Percentiles rank a stretch among this genome's conserved stretches.
Conservation (phyloP, 305 asterid species). For the Fraxinus platypoda region DNA sequence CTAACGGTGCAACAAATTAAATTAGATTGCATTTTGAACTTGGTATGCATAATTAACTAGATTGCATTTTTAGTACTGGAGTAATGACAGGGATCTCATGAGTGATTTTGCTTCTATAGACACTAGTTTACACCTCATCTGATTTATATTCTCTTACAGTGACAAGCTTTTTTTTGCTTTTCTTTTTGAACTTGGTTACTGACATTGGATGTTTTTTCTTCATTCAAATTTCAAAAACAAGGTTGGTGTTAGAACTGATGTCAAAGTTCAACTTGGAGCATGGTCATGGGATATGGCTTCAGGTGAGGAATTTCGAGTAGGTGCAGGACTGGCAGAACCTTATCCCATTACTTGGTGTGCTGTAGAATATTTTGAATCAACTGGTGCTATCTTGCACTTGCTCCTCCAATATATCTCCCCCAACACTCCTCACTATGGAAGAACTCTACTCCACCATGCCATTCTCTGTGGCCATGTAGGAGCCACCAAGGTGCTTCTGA, state of each 20-base stretch:
- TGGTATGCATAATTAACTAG: background rate
- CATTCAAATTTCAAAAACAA: slow-evolving; percentile 20
- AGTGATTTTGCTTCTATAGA: background rate
- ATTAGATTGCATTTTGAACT: background rate
- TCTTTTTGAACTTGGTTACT: slow-evolving; percentile 10
- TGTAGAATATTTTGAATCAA: slow-evolving; percentile 76
- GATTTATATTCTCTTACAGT: background rate
- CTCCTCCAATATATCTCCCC: slow-evolving; percentile 54
- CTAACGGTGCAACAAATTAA: background rate
- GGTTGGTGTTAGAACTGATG: slow-evolving; percentile 63
- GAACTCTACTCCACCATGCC: slow-evolving; percentile 81
- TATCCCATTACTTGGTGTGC: slow-evolving; percentile 81
- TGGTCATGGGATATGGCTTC: slow-evolving; percentile 85
- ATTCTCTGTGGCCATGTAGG: slow-evolving; percentile 55
- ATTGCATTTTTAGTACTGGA: background rate
- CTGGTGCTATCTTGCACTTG: slow-evolving; percentile 59
- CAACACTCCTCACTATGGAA: slow-evolving; percentile 43
- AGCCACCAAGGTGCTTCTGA: slow-evolving; percentile 54
- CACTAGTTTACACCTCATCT: background rate
- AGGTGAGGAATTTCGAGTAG: slow-evolving; percentile 77
- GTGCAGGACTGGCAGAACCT: slow-evolving; percentile 84
- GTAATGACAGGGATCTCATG: background rate
- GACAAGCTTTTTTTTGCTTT: background rate
- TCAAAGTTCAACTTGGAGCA: slow-evolving; percentile 66
- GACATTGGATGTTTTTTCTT: background rate